Percentiles rank a stretch among this genome's conserved stretches.
These are phyloP conservation scores for Desmodesmus armatus DNA, from an alignment of 139 green algal genomes.

Conservation along the genomic window DNA sequence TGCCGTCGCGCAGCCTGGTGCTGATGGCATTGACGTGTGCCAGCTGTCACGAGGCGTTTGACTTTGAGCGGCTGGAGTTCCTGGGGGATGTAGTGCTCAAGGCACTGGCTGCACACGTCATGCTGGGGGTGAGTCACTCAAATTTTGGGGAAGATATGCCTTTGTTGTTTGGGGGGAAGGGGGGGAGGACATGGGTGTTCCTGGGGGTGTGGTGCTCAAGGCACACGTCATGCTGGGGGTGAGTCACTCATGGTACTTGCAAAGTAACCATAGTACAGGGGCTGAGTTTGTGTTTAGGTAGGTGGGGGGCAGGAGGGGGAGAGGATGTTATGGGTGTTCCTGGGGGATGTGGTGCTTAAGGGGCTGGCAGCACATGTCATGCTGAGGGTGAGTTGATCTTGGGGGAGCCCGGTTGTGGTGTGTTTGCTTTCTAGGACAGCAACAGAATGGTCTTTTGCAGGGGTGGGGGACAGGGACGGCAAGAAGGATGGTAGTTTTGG, in stretches of 20 bases:
- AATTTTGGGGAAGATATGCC: too few relatives aligned
- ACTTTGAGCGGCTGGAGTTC: conserved; percentile 23
- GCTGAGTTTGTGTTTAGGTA: too few relatives aligned
- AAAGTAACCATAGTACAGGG: too few relatives aligned
- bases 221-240: conserved; percentile 23
- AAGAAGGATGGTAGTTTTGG: too few relatives aligned
- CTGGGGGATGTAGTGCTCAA: conserved; percentile 47
- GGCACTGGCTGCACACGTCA: not conserved
- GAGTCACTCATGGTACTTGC: too few relatives aligned
- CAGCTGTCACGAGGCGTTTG: conserved; percentile 30
- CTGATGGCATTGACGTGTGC: conserved; percentile 4
- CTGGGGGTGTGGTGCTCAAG: conserved; percentile 46
- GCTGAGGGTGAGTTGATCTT: conserved; percentile 26
- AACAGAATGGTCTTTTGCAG: too few relatives aligned
- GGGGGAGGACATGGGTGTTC: conserved; percentile 17
- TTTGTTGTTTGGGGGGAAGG: too few relatives aligned
- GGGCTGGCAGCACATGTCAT: not conserved
- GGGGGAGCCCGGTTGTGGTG: too few relatives aligned
- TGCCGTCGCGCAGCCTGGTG: conserved; percentile 26
- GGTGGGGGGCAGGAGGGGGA: too few relatives aligned
- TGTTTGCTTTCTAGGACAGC: too few relatives aligned
- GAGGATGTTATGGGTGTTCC: conserved; percentile 8
- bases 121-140: conserved; percentile 41
- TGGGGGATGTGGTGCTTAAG: conserved; percentile 42
- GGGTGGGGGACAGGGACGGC: too few relatives aligned